phyloP scores from a whole-genome alignment of 1,139 yeast genomes.

The Geotrichum klebahnii region DNA sequence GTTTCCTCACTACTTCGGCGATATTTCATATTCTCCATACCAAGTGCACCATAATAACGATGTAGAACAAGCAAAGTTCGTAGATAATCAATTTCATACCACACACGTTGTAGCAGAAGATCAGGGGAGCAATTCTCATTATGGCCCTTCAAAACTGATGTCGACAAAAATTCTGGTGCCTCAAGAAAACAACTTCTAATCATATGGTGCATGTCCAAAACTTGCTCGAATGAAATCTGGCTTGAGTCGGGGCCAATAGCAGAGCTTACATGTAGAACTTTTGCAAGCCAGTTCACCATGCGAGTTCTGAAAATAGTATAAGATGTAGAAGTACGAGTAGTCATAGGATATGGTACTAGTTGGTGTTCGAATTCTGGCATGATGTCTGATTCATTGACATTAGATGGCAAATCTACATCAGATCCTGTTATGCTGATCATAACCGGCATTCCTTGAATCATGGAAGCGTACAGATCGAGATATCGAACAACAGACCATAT shows the following conservation, averaged over 20 bases:
- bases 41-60: constrained; percentile 33
- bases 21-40: constrained; percentile 26
- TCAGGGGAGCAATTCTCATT: constrained; percentile 24
- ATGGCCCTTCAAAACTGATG: constrained; percentile 13
- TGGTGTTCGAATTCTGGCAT: constrained; percentile 14
- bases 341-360: background rate
- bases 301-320: constrained; percentile 13
- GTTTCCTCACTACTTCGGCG: constrained; percentile 31
- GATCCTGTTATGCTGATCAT: constrained; percentile 25
- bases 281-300: constrained; percentile 5
- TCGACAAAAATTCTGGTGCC: constrained; percentile 29
- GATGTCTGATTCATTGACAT: constrained; percentile 29
- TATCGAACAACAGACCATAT: constrained; percentile 34
- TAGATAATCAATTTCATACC: constrained; percentile 35
- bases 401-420: constrained; percentile 30
- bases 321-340: constrained; percentile 7
- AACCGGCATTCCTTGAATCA: constrained; percentile 37
- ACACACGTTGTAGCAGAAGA: constrained; percentile 32
- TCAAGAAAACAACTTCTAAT: constrained; percentile 29
- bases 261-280: constrained; percentile 7
- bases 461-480: constrained; percentile 33
- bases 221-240: constrained; percentile 25
- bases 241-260: constrained; percentile 12
- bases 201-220: constrained; percentile 30
- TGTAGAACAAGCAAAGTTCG: constrained; percentile 36